phyloP scores from a whole-genome alignment of 2,329 filamentous ascomycete genomes.

The Penicillium decumbens region DNA sequence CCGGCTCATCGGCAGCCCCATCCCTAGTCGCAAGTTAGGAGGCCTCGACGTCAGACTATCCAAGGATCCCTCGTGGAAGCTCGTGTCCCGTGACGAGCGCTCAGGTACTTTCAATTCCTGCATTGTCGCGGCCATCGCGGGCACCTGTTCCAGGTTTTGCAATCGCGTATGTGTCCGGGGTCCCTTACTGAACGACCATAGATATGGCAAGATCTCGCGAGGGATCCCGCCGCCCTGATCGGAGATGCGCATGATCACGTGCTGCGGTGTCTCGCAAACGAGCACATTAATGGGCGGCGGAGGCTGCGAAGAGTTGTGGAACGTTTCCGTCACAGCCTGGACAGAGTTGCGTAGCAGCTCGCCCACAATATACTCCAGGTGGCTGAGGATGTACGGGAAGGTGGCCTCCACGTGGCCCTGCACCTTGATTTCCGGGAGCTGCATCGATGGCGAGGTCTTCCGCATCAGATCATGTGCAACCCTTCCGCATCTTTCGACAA shows the following conservation, averaged over 20 bases:
- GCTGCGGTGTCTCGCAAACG: conserved; percentile 87
- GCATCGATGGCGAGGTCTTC: conserved; percentile 66
- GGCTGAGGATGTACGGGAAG: conserved; percentile 93
- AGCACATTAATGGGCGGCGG: conserved; percentile 88
- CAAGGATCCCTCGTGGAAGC: conserved; percentile 60
- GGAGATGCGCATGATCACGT: conserved; percentile 93
- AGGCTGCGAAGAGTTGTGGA: conserved; percentile 44
- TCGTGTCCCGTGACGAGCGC: conserved; percentile 30
- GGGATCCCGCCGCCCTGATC: conserved; percentile 93
- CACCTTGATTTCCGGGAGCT: conserved; percentile 75
- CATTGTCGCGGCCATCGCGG: conserved; percentile 86
- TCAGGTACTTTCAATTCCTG: conserved; percentile 65
- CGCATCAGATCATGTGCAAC: conserved; percentile 70
- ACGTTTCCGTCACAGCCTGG: conserved; percentile 79
- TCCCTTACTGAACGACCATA: conserved; percentile 97
- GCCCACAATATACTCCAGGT: conserved; percentile 94
- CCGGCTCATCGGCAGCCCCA: conserved; percentile 87
- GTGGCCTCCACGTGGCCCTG: conserved; percentile 81
- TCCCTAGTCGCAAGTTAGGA: conserved; percentile 81
- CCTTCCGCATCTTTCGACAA: conserved; percentile 75
- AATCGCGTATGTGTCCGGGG: conserved; percentile 71
- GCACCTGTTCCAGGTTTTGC: conserved; percentile 80
- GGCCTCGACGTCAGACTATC: conserved; percentile 75
- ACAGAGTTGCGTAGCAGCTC: conserved; percentile 93
- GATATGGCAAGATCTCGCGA: conserved; percentile 74